Base-by-base conservation (phyloP, 73 alveolate genomes). In the Diophrys sp. region DNA sequence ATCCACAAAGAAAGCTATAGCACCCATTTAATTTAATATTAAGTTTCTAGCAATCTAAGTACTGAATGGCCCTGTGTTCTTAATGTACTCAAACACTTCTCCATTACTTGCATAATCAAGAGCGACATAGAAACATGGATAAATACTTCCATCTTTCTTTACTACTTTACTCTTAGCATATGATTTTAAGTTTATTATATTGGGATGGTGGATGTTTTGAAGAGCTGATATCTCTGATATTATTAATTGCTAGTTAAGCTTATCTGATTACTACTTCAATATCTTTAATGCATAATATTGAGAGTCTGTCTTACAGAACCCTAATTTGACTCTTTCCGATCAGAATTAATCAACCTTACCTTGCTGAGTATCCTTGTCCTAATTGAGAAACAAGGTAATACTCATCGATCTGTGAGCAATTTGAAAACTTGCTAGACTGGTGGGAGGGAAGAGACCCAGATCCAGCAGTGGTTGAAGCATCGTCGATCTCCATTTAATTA, bases 51-150 rank as follows among this genome's bases (percentile, higher is more conserved):
- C 83, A 11, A 73, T 44, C 31, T 80, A 85, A 67, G 56, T 82
- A 11, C 74, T 5, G 73, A 87, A 87, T 56, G 84, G 69, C 33
- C 91, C 91, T 31, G 87, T 80, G 30, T 71, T 62, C 27, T 87
- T 80, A 1, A 88, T 67, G 33, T 70, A 88, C 27, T 88, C 95
- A 75, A 88, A 88, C 24, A 88, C 70, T 74, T 88, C 95, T 24
- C 95, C 95, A 30, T 82, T 77, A 26, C 67, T 31, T 23, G 89
- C 87, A 56, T 54, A 88, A 54, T 88, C 95, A 26, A 88, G 57
- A 25, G 85, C 73, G 5, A 44, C 62, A 44, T 44, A 44, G 18
- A 44, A 44, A 18, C 62, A 44, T 44, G 5, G 5, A 44, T 44
- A 44, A 44, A 11, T 44, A 44, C 18, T 18, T 44, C 62, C 62